Conservation (phyloP, 1,139 yeast genomes). For the Zhuliangozyma parablackwelliae region DNA sequence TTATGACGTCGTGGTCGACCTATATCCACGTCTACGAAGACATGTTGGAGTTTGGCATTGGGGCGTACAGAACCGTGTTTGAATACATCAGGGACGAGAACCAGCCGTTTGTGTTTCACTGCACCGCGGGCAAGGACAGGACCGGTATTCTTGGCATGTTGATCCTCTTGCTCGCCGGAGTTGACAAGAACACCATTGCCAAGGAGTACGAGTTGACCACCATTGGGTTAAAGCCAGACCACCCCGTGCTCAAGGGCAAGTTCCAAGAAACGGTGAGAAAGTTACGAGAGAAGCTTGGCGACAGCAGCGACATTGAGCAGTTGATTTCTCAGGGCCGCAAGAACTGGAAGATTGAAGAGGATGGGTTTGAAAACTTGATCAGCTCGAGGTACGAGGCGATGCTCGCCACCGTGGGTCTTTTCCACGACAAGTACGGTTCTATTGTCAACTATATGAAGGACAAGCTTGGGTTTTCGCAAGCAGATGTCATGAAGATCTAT, state of each 20-base stretch:
- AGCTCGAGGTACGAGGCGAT: constrained; percentile 71
- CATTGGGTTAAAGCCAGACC: constrained; percentile 55
- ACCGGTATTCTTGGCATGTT: constrained; percentile 76
- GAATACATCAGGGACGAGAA: constrained; percentile 48
- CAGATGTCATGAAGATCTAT: constrained; percentile 50
- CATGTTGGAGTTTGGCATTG: constrained; percentile 47
- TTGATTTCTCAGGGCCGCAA: constrained; percentile 31
- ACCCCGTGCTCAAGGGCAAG: constrained; percentile 30
- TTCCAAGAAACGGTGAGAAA: constrained; percentile 28
- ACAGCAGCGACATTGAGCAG: constrained; percentile 42
- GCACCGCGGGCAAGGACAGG: constrained; percentile 86
- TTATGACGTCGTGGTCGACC: constrained; percentile 60
- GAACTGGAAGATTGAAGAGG: constrained; percentile 38
- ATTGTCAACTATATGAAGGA: constrained; percentile 49
- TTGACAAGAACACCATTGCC: constrained; percentile 61
- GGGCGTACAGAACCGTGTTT: constrained; percentile 46
- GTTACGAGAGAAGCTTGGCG: constrained; percentile 26
- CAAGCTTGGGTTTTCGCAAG: constrained; percentile 42
- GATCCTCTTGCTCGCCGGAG: constrained; percentile 58
- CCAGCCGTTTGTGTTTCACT: constrained; percentile 58
- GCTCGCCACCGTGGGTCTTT: constrained; percentile 54
- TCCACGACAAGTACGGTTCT: constrained; percentile 54
- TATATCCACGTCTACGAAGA: constrained; percentile 62
- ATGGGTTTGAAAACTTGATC: constrained; percentile 54
- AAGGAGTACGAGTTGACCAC: constrained; percentile 55